Evolutionary conservation across 2,329 filamentous ascomycete species (phyloP).

Genomic region (Neurospora crassa): DNA sequence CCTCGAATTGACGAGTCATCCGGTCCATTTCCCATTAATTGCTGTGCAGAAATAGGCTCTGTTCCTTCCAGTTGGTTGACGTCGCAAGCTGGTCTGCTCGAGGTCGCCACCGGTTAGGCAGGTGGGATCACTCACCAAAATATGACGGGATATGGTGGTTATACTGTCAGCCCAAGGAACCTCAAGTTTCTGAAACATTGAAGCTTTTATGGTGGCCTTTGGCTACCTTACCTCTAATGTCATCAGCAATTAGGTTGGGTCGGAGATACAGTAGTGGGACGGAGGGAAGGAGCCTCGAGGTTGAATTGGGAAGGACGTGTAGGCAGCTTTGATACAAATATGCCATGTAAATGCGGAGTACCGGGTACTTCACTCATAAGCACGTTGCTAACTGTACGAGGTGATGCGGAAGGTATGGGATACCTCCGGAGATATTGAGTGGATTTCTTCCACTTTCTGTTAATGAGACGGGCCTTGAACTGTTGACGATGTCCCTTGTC

Average conservation of each 20-base stretch:
- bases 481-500: not conserved
- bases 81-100: not conserved
- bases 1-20: not conserved
- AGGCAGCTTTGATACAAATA: not conserved
- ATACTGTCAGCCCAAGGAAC: not conserved
- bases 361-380: not conserved
- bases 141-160: not conserved
- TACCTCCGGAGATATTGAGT: not conserved
- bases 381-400: not conserved
- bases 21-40: not conserved
- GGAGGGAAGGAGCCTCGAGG: not conserved
- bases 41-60: not conserved
- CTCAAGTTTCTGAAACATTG: not conserved
- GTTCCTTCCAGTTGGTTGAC: not conserved
- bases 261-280: not conserved
- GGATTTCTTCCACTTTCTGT: not conserved
- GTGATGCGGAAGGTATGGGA: not conserved
- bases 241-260: not conserved
- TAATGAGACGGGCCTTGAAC: not conserved
- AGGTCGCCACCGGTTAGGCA: not conserved
- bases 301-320: not conserved
- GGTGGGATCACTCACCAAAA: not conserved
- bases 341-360: not conserved
- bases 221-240: not conserved
- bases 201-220: not conserved